Conservation (phyloP, 352 stramenopile species). For the Globisporangium paddicum region DNA sequence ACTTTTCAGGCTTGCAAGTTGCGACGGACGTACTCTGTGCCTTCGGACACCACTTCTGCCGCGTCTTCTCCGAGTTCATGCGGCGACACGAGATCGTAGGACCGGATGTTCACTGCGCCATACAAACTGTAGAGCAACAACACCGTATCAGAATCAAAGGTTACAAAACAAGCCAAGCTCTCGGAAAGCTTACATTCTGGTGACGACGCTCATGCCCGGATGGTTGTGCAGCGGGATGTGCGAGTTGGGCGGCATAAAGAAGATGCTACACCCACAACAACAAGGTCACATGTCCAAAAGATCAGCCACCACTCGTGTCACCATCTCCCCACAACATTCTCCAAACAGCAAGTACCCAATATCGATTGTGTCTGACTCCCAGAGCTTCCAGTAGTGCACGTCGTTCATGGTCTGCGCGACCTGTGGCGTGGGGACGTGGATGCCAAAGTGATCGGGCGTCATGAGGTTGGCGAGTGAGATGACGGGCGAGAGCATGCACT, state of each 20-base stretch:
- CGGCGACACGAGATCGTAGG: conserved; percentile 65
- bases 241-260: conserved; percentile 77
- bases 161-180: neutral
- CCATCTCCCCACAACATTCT: neutral
- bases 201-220: conserved; percentile 81
- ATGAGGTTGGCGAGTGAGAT: conserved; percentile 53
- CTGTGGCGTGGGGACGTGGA: conserved; percentile 57
- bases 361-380: conserved; percentile 79
- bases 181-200: conserved; percentile 53
- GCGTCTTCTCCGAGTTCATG: conserved; percentile 22
- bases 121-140: conserved; percentile 46
- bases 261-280: conserved; percentile 37
- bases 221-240: conserved; percentile 81
- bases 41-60: conserved; percentile 8
- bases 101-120: conserved; percentile 61
- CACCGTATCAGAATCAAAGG: neutral
- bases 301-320: neutral
- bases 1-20: too few species aligned
- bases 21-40: conserved; percentile 24
- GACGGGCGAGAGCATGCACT: conserved; percentile 56
- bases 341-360: conserved; percentile 39
- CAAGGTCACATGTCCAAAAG: neutral
- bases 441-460: conserved; percentile 61
- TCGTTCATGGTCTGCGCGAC: conserved; percentile 70
- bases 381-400: conserved; percentile 85